A percentile compares a stretch with the other conserved stretches of the same genome.
Conservation (phyloP, 2,329 filamentous ascomycete species). For the Pseudopithomyces chartarum region DNA sequence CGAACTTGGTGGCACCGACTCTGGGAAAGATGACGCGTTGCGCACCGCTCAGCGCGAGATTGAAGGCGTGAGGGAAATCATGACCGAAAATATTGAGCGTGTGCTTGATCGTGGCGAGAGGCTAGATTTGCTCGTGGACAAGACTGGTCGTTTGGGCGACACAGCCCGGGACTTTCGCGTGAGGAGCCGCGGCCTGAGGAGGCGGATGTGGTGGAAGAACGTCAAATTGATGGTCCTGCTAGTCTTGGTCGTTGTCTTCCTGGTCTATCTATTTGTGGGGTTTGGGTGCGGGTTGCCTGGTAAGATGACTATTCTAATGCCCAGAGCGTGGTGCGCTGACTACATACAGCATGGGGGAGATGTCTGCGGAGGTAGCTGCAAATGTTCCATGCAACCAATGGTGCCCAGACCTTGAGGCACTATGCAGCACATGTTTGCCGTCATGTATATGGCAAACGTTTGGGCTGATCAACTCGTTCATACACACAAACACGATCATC, state of each 20-base stretch:
- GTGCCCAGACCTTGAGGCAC: too few relatives aligned
- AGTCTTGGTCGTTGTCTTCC: conserved; percentile 71
- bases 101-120: conserved; percentile 85
- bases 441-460: too few relatives aligned
- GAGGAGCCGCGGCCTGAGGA: conserved; percentile 80
- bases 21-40: conserved; percentile 76
- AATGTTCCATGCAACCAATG: too few relatives aligned
- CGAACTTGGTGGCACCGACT: conserved; percentile 79
- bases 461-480: background rate
- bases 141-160: conserved; percentile 89
- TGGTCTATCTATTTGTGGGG: conserved; percentile 73
- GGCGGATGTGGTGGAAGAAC: conserved; percentile 99
- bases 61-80: conserved; percentile 88
- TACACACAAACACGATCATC: too few relatives aligned
- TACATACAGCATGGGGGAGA: conserved; percentile 41
- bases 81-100: conserved; percentile 94
- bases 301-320: conserved; percentile 16
- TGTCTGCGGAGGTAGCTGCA: conserved; percentile 35
- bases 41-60: conserved; percentile 86
- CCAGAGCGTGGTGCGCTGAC: conserved; percentile 19
- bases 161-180: conserved; percentile 90
- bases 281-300: conserved; percentile 73
- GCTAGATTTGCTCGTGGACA: conserved; percentile 92
- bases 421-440: too few relatives aligned
- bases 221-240: conserved; percentile 88